Evolutionary conservation across 495 filamentous ascomycete species (phyloP).

Genomic region (Haplographium delicatum): DNA sequence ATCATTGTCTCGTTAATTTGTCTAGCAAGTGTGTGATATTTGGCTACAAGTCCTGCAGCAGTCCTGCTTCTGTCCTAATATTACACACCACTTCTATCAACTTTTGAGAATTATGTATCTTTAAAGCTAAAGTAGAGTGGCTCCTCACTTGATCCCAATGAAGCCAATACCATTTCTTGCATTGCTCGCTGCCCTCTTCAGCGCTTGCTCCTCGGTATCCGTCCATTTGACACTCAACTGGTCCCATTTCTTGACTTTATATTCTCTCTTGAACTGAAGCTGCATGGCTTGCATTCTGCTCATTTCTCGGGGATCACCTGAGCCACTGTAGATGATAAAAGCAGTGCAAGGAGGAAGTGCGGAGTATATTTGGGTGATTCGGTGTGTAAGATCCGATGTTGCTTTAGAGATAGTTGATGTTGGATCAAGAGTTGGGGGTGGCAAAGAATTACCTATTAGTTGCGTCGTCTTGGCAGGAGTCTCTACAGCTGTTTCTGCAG

Average conservation of each 20-base stretch:
- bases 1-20: no score
- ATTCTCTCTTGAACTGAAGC: slow-evolving; percentile 69
- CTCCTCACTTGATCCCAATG: slow-evolving; percentile 63
- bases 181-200: slow-evolving; percentile 61
- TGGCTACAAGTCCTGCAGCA: no score
- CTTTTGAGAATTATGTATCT: no score
- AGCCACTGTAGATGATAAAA: slow-evolving; percentile 83
- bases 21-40: no score
- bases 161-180: slow-evolving; percentile 79
- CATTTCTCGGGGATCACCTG: slow-evolving; percentile 80
- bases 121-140: no score
- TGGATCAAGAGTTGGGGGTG: neutral
- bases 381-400: slow-evolving; percentile 38
- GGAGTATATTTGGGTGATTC: slow-evolving; percentile 67
- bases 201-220: slow-evolving; percentile 73
- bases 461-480: neutral
- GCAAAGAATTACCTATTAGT: neutral
- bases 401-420: slow-evolving; percentile 45
- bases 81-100: no score
- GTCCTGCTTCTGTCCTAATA: no score
- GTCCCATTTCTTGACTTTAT: slow-evolving; percentile 77
- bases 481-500: neutral
- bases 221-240: slow-evolving; percentile 86
- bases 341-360: slow-evolving; percentile 77
- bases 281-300: slow-evolving; percentile 68